Base-by-base conservation (phyloP, 371 early-diverging fungal species). In the Apophysomyces trapeziformis region DNA sequence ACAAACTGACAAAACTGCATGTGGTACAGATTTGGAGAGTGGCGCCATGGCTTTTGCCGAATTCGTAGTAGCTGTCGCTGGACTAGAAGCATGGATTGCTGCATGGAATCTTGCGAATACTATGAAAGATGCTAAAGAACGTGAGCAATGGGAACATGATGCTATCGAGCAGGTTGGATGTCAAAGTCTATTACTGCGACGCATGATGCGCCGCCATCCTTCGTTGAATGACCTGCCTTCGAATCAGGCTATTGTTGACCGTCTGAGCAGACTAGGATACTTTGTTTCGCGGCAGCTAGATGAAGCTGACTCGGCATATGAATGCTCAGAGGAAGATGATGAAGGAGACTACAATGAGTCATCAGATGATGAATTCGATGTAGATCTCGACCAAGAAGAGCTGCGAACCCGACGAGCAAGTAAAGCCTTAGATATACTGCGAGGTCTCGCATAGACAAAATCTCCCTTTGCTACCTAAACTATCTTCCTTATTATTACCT, bases 1-100 rank as follows among this genome's bases (percentile, higher is more conserved):
- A 64, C 18, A 58, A 61, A 37, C 61, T 61, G 61, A 61, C 3
- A 36, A 18, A 5, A n/a, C 12, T 16, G 7, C 16, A 11, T 36
- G 59, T 54, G 44, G 50, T 38, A n/a, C 38, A 6, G 45, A 61
- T 38, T 46, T 79, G 1, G 83, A 79, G 47, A 64, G 44, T 45
- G 67, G 66, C 6, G 75, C 73, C 7, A 70, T 76, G 64, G 65
- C 72, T 2, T 44, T 72, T 2, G 76, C 79, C 7, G 83, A 79
- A 8, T 79, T 78, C 64, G 77, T 68, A 0, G 77, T 78, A 5
- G 70, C 69, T 4, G 61, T 78, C 18, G 63, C 72, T 41, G 74
- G 77, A 9, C 57, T 83, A 9, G 78, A 76, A 41, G 73, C 80
- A 0, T 83, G 83, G 80, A 68, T 83, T 26, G 59, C 61, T 9